Evolutionary conservation across 1,139 yeast genomes (phyloP).

Genomic region (Pneumocystis jirovecii): DNA sequence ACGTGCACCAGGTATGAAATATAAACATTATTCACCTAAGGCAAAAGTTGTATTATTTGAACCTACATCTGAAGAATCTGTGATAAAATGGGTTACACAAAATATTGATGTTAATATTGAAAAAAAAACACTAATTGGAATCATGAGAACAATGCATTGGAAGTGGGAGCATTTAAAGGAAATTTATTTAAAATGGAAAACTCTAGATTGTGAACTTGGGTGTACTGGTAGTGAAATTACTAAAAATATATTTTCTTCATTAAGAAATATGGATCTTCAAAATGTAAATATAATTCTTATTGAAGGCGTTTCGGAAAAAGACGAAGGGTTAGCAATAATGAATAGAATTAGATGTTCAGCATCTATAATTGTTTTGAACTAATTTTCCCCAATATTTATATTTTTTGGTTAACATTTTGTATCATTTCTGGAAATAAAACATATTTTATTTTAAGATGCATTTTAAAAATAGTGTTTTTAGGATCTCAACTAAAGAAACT

Average conservation of each 20-base stretch:
- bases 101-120: slow-evolving; percentile 3
- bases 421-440: not conserved
- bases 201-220: not conserved
- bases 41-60: slow-evolving; percentile 65
- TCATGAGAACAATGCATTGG: not conserved
- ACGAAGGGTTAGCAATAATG: slow-evolving; percentile 90
- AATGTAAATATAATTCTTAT: slow-evolving; percentile 53
- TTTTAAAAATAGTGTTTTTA: not conserved
- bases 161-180: not conserved
- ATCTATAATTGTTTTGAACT: slow-evolving; percentile 28
- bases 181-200: not conserved
- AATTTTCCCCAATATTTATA: not conserved
- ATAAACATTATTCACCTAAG: slow-evolving; percentile 82
- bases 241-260: slow-evolving; percentile 50
- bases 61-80: slow-evolving; percentile 23
- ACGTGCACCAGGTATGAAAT: slow-evolving; percentile 95
- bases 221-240: slow-evolving; percentile 46
- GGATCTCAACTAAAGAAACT: not conserved
- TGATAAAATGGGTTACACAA: not conserved
- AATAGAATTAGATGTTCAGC: slow-evolving; percentile 84
- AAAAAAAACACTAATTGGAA: not conserved
- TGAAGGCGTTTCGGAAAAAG: slow-evolving; percentile 52
- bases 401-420: not conserved
- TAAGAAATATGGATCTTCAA: slow-evolving; percentile 53
- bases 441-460: not conserved